phyloP scores from a whole-genome alignment of 2,329 filamentous ascomycete species.

The Colletotrichum trifolii region DNA sequence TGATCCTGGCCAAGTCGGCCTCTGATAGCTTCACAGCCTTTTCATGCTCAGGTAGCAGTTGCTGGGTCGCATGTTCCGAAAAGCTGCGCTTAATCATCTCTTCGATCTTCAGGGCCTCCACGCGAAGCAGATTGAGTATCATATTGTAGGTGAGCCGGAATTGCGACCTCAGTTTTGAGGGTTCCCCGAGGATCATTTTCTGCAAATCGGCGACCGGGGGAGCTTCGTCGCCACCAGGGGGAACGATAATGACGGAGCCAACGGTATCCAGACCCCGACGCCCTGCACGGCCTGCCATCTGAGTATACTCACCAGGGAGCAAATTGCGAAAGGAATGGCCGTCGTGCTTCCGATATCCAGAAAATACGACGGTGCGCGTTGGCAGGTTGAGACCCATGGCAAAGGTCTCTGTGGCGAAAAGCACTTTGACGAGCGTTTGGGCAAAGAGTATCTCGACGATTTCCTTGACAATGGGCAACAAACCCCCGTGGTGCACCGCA shows the following conservation, averaged over 20 bases:
- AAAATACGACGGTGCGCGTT: slow-evolving; percentile 96
- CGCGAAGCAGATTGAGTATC: slow-evolving; percentile 94
- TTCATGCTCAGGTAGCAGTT: slow-evolving; percentile 92
- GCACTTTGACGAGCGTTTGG: slow-evolving; percentile 92
- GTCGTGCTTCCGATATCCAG: slow-evolving; percentile 95
- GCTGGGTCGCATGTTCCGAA: slow-evolving; percentile 97
- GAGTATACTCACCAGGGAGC: slow-evolving; percentile 94
- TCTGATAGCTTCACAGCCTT: slow-evolving; percentile 93
- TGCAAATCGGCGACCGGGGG: slow-evolving; percentile 85
- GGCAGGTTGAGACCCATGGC: slow-evolving; percentile 98
- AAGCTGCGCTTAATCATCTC: slow-evolving; percentile 99
- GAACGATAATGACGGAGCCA: slow-evolving; percentile 93
- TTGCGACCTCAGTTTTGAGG: slow-evolving; percentile 93
- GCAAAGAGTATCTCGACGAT: slow-evolving; percentile 97
- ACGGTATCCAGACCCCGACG: slow-evolving; percentile 92
- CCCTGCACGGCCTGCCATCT: slow-evolving; percentile 96
- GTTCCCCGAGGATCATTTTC: slow-evolving; percentile 95
- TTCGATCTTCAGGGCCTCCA: slow-evolving; percentile 97
- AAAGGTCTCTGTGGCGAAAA: slow-evolving; percentile 98
- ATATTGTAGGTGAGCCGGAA: slow-evolving; percentile 99
- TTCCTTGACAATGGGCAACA: slow-evolving; percentile 97
- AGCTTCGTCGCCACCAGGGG: slow-evolving; percentile 84
- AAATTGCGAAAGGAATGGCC: slow-evolving; percentile 92
- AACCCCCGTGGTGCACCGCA: slow-evolving; percentile 93
- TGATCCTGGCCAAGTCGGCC: slow-evolving; percentile 89